Conservation (phyloP, 2,329 filamentous ascomycete species). For the Grosmannia huntii region DNA sequence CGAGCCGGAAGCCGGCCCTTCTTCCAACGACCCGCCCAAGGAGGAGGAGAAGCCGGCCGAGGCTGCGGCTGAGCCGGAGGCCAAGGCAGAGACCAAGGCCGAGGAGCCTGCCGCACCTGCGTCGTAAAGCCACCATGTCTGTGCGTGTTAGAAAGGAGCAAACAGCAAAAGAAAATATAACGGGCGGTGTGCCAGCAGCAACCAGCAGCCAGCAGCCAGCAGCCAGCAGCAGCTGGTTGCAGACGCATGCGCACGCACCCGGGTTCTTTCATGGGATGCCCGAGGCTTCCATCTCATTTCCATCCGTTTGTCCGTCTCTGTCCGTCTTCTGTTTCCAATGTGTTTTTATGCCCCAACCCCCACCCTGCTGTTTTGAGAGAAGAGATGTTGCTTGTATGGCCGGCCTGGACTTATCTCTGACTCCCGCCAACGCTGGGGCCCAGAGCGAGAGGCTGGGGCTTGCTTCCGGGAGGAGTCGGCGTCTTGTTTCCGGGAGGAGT, state of each 20-base stretch:
- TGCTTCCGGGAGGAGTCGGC: background rate
- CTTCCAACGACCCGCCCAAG: slow-evolving; percentile 33
- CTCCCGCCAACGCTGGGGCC: background rate
- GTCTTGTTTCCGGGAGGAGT: background rate
- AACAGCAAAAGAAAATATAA: background rate
- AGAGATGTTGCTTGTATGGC: background rate
- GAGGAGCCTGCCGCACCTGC: slow-evolving; percentile 33
- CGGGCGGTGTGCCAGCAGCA: background rate
- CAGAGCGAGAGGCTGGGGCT: background rate
- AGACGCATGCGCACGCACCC: background rate
- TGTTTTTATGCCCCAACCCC: background rate
- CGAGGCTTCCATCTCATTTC: background rate
- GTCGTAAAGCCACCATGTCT: background rate
- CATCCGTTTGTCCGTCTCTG: background rate
- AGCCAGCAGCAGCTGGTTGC: background rate
- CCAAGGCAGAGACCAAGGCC: slow-evolving; percentile 45
- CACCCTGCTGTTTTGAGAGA: background rate
- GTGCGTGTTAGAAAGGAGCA: background rate
- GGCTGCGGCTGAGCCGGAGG: slow-evolving; percentile 33
- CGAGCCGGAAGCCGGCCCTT: slow-evolving; percentile 55
- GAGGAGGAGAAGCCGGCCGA: slow-evolving; percentile 53
- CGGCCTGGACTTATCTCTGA: background rate
- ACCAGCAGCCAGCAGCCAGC: background rate
- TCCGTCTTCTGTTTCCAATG: background rate
- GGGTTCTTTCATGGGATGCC: background rate